Conservation (phyloP, 2,329 filamentous ascomycete genomes). For the Penicillium hesseltinei region DNA sequence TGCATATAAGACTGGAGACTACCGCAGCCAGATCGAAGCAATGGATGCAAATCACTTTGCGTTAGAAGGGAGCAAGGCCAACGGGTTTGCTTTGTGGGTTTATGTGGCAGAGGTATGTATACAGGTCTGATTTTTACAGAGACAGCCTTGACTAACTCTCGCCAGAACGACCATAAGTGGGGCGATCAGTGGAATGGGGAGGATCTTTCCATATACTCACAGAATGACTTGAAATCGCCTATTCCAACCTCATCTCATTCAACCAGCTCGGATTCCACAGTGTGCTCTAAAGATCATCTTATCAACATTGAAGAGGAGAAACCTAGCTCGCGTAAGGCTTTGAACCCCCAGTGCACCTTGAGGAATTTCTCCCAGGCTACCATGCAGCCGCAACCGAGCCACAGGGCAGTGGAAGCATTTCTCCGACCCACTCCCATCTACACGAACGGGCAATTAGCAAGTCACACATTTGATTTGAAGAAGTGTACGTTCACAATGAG, state of each 20-base stretch:
- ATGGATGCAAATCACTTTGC: constrained; percentile 97
- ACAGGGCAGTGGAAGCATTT: constrained; percentile 88
- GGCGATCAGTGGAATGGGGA: constrained; percentile 98
- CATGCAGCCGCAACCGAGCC: constrained; percentile 64
- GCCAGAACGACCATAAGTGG: constrained; percentile 77
- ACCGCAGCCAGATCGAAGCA: constrained; percentile 84
- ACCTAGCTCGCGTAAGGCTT: constrained; percentile 39
- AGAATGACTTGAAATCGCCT: constrained; percentile 68
- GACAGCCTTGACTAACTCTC: not conserved
- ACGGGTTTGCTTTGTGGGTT: constrained; percentile 86
- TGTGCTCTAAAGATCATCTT: not conserved
- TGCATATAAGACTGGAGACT: constrained; percentile 94
- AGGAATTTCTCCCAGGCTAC: constrained; percentile 55
- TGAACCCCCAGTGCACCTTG: constrained; percentile 58
- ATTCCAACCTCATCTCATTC: constrained; percentile 30
- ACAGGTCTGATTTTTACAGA: too few species aligned
- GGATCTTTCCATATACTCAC: constrained; percentile 84
- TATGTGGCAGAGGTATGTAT: constrained; percentile 66
- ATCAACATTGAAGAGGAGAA: not conserved
- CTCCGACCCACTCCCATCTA: constrained; percentile 78
- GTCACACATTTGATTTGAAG: constrained; percentile 78
- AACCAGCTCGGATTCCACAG: not conserved
- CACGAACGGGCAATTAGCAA: constrained; percentile 67
- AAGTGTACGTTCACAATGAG: constrained; percentile 74
- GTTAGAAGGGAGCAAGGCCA: constrained; percentile 76